Evolutionary conservation across 257 asterid species (phyloP), one percentile per base, ranked within the genome.

Genomic region (Primulina tabacum): DNA sequence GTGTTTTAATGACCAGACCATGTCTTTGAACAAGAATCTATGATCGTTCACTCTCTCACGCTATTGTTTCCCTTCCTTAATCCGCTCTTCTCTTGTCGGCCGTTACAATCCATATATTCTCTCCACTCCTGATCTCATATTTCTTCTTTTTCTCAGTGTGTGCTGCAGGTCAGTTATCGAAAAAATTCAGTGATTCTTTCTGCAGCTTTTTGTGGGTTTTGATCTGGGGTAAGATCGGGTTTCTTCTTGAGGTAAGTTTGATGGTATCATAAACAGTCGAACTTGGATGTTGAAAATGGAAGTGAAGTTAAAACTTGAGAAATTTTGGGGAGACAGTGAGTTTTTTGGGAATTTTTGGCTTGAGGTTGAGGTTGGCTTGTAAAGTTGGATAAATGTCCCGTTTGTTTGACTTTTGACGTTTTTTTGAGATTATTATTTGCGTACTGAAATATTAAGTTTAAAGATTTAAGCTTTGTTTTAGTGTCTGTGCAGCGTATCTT

Each of bases 1-100:
- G 5, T 47, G 20, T 8, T 14, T 16, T 47, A 3, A 32, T 32
- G 4, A 16, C 70, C 71, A 10, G 20, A 10, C 64, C 24, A 53
- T 24, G 56, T 4, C 18, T 69, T 69, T 11, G 9, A 60, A 60
- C 53, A 61, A 71, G 80, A 68, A 73, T 82, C 79, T 81, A 84
- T 83, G 78, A 79, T 81, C 86, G 74, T 71, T 43, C 62, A 38
- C 74, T 63, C 76, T 63, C 75, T 47, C 56, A 47, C 56, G 66
- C 78, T 66, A 20, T 67, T 67, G 53, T 70, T 72, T 70, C 38
- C 32, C 68, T 60, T 70, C 74, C 76, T 73, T 65, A 69, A 79
- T 82, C 84, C 77, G 76, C 35, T 77, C 70, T 57, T 55, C 59
- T 58, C 68, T 75, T 73, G 78, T 78, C 79, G 77, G 80, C 71